Base-by-base conservation (phyloP, 768 basidiomycete species). In the Xanthoconium purpureum region DNA sequence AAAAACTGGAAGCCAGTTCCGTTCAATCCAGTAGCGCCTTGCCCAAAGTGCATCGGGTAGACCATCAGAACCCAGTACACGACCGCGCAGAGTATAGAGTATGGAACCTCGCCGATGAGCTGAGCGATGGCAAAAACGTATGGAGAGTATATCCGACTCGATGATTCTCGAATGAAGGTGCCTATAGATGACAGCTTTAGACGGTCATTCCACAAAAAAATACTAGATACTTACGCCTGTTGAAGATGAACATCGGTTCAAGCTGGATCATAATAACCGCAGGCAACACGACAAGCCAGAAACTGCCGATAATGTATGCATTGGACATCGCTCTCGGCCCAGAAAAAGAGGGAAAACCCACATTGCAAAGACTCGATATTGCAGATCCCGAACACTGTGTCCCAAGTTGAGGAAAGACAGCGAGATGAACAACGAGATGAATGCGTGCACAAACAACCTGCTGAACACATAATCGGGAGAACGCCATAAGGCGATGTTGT, bases 391-490 rank as follows among this genome's bases (percentile, higher is more conserved):
- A 55, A 80, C 50, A 59, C 81, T 80, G 57, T 78, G 76, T 5
- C 87, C 87, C 24, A 94, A 74, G 63, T 87, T 83, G 52, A 96
- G 73, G 81, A 92, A 92, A 5, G 88, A 89, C 35, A 95, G 73
- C 30, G 88, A 88, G 57, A 91, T 77, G 67, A 84, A 84, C 13
- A 90, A 73, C 14, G 88, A 84, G 54, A 88, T 81, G 68, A 85
- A 84, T 4, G 80, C 77, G 60, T 89, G 87, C 15, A 88, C 82
- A 70, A 91, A 91, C 28, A 93, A 74, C 18, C 93, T 83, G 50
- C 84, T 91, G 75, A 87, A 94, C 48, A 91, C 84, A 68, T 94
- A 95, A 60, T 92, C 85, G 4, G 91, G 89, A 10, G 86, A 89
- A 52, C 93, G 78, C 88, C 89, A 94, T 13, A 94, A 74, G 3